Evolutionary conservation across 306 rosid species (phyloP).

Genomic region (Lablab purpureus): DNA sequence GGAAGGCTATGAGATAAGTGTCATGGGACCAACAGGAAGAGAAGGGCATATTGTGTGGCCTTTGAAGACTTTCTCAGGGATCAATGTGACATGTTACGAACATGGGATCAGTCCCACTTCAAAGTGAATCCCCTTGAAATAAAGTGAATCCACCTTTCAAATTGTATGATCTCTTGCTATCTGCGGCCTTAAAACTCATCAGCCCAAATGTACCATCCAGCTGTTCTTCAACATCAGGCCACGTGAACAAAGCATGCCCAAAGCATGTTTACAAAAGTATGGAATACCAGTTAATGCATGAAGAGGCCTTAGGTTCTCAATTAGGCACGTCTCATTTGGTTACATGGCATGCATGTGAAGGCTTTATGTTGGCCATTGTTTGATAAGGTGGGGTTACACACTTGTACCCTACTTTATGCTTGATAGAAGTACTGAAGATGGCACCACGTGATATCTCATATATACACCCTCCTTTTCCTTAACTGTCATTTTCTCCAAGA

Average conservation of each 20-base stretch:
- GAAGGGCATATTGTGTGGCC: slow-evolving; percentile 43
- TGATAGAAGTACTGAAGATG: slow-evolving; percentile 16
- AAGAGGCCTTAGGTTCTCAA: background rate
- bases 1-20: background rate
- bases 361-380: background rate
- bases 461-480: background rate
- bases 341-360: background rate
- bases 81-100: background rate
- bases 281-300: slow-evolving; percentile 10
- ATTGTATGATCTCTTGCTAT: background rate
- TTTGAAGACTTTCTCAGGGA: background rate
- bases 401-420: slow-evolving; percentile 4
- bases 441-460: slow-evolving; percentile 44
- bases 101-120: background rate
- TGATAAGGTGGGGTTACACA: slow-evolving; percentile 29
- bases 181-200: too few species aligned
- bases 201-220: background rate
- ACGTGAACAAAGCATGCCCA: slow-evolving; percentile 23
- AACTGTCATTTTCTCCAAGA: background rate
- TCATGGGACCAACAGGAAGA: slow-evolving; percentile 26
- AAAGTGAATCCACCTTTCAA: background rate
- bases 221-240: slow-evolving; percentile 20
- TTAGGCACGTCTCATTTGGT: slow-evolving; percentile 15
- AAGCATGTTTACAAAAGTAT: slow-evolving; percentile 35
- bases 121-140: background rate